A percentile compares a stretch with the other conserved stretches of the same genome.
These are phyloP conservation scores for Fusarium camptoceras DNA, from an alignment of 2,329 filamentous ascomycete species.

Conservation along the genomic window DNA sequence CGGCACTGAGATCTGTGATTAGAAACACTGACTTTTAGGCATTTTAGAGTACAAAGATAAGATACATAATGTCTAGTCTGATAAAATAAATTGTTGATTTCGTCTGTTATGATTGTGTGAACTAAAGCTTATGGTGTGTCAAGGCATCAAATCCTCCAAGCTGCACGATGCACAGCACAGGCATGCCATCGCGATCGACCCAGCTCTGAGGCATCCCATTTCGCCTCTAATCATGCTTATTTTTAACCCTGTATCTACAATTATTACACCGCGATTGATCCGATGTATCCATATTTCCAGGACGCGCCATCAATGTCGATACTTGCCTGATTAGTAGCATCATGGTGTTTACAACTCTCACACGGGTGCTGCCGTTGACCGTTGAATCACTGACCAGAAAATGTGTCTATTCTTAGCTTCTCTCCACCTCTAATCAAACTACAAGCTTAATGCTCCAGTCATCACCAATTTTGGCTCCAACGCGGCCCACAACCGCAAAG, in stretches of 20 bases:
- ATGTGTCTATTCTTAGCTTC: constrained; percentile 38
- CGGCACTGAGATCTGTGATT: background rate
- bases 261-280: constrained; percentile 14
- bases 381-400: constrained; percentile 1
- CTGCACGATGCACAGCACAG: background rate
- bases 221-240: constrained; percentile 25
- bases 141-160: background rate
- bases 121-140: background rate
- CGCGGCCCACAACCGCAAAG: constrained; percentile 64
- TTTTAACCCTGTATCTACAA: constrained; percentile 14
- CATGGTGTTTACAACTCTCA: background rate
- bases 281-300: constrained; percentile 18
- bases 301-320: constrained; percentile 36
- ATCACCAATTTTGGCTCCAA: constrained; percentile 63
- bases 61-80: background rate
- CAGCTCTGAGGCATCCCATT: background rate
- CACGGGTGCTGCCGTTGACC: constrained; percentile 29
- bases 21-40: background rate
- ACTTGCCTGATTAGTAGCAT: constrained; percentile 27
- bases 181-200: background rate
- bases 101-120: background rate
- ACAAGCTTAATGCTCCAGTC: constrained; percentile 63
- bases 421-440: constrained; percentile 36
- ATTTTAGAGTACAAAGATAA: too few species aligned
- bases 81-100: background rate